Evolutionary conservation across 2,329 filamentous ascomycete species (phyloP), one percentile per base, ranked within the genome.

Genomic region (Talaromyces sp.): DNA sequence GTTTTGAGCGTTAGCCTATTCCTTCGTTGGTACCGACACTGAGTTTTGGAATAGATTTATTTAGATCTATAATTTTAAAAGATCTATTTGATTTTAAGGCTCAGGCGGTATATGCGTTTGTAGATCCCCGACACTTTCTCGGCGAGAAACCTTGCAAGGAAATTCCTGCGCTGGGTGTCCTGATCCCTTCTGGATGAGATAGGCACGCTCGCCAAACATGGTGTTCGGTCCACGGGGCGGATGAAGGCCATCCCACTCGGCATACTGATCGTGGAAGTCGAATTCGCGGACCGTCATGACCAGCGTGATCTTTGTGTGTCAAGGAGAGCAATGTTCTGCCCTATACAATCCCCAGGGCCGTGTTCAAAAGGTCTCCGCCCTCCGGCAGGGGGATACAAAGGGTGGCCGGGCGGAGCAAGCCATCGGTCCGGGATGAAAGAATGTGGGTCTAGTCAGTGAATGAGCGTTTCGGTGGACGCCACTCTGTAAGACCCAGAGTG

Each of bases 351-450:
- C 4, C 81, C 70, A 0, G 75, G 74, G 0, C 81, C 81, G 57
- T 79, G 75, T 61, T 81, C 79, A 64, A 84, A 84, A 0, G 79
- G 75, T 12, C 81, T 72, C 75, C 76, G 83, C 0, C 80, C 81
- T 30, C 76, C 73, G 6, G 54, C 40, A 10, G 31, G 30, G 5
- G 59, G 59, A 33, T 61, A 42, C 10, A 61, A 27, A 14, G 23
- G 10, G 18, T 56, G 34, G 6, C 33, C 56, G 2, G 33, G 31
- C 40, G 33, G 10, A 50, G 16, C 14, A 28, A 62, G 30, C 51
- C 55, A 62, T 30, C 57, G 56, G 6, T 60, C 30, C 3, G 61
- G 61, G 14, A 57, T 4, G 42, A 59, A 59, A 28, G n/a, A 36
- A 53, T 47, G n/a, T 23, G 50, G 33, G 9, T 54, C 31, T 30